phyloP scores from a whole-genome alignment of 768 basidiomycete species.

The Mycena sanguinolenta region DNA sequence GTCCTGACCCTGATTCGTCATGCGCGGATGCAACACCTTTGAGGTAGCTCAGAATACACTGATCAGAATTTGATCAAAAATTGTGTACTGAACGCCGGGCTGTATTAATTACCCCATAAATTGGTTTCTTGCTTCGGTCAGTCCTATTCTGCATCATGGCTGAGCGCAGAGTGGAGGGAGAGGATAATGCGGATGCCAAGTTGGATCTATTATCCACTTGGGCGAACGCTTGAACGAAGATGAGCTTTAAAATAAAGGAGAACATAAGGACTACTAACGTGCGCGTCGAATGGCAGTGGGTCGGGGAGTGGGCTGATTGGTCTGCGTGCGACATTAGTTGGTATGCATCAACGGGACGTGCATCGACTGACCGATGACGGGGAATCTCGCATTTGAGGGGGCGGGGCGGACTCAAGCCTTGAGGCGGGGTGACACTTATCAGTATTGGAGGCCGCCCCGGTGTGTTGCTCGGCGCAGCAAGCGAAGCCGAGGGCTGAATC shows the following conservation, averaged over 20 bases:
- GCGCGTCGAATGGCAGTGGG: conserved; percentile 9
- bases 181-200: neutral
- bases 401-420: neutral
- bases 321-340: neutral
- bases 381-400: neutral
- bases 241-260: neutral
- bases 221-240: neutral
- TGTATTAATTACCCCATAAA: conserved; percentile 9
- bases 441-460: neutral
- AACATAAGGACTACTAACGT: neutral
- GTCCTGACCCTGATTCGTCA: neutral
- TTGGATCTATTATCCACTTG: neutral
- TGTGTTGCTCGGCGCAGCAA: neutral
- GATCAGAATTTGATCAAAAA: neutral
- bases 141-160: neutral
- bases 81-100: no score
- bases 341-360: no score
- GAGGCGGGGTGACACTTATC: no score
- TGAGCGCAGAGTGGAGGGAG: neutral
- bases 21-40: neutral
- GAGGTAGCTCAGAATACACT: neutral
- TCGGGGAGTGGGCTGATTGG: neutral
- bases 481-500: no score
- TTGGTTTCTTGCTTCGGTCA: neutral
- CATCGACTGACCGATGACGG: neutral